phyloP scores from a whole-genome alignment of 768 basidiomycete species.

The Suillus subluteus region DNA sequence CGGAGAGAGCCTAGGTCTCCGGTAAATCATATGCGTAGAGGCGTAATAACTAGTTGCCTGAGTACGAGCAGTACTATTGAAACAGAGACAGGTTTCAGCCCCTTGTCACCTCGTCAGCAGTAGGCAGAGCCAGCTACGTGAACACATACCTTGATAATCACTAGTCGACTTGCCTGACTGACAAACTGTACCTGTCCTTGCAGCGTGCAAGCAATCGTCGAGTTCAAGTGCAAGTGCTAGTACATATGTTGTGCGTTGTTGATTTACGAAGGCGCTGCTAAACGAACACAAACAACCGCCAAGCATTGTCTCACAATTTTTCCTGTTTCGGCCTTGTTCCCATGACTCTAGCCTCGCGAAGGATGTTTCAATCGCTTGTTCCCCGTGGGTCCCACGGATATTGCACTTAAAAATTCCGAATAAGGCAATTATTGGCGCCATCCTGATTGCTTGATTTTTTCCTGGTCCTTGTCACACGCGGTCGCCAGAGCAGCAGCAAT shows the following conservation, averaged over 20 bases:
- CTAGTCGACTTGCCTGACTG: background rate
- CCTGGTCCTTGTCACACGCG: slow-evolving; percentile 4
- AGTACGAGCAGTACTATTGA: background rate
- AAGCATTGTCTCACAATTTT: slow-evolving; percentile 14
- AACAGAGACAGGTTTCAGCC: background rate
- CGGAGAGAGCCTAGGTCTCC: background rate
- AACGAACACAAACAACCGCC: slow-evolving; percentile 23
- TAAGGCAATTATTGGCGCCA: slow-evolving; percentile 12
- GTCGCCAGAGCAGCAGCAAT: slow-evolving; percentile 13
- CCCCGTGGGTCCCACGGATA: slow-evolving; percentile 6
- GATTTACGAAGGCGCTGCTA: slow-evolving; percentile 18
- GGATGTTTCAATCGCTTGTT: background rate
- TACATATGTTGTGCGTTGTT: slow-evolving; percentile 22
- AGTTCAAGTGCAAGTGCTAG: no score
- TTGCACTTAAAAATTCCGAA: slow-evolving; percentile 1
- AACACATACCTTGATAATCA: background rate
- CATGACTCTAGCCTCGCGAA: slow-evolving; percentile 10
- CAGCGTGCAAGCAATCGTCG: background rate
- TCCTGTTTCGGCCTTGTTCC: slow-evolving; percentile 10
- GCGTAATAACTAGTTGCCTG: background rate
- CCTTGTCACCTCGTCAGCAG: background rate
- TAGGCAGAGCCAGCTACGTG: background rate
- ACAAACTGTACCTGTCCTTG: background rate
- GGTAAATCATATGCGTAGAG: background rate
- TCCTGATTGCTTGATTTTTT: slow-evolving; percentile 12